Evolutionary conservation across 2,329 filamentous ascomycete genomes (phyloP), one percentile per base, ranked within the genome.

Genomic region (Aspergillus bombycis): DNA sequence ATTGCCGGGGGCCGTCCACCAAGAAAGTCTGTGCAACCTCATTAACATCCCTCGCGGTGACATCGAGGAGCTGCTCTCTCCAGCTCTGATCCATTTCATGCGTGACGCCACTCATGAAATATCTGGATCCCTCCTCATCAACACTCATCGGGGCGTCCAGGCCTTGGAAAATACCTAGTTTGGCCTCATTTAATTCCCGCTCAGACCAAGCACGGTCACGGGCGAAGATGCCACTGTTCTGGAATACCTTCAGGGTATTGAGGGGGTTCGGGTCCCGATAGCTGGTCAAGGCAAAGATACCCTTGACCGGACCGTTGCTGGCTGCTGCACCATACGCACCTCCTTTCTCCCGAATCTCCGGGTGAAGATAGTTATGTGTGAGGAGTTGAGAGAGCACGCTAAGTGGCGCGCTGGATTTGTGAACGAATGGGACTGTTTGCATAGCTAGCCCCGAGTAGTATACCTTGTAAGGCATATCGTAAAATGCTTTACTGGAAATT

Each of bases 261-360:
- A 90, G 84, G 0, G 95, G 94, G 75, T 98, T 97, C 3, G 95
- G 95, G 75, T 99, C 95, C 58, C 95, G 91, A 84, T 99, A 99
- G 52, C 92, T 94, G 81, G 96, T 97, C 81, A 97, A 96, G 19
- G 93, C 93, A 71, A 99, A 98, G 1, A 96, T 78, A 28, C 94
- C 94, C 69, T 92, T 90, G 9, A 97, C 81, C 0, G 91, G 87
- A 28, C 89, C 88, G 52, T 91, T 90, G 75, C 93, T 94, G 1
- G 95, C 94, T 16, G 94, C 93, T 26, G 93, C 95, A 52, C 95
- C 95, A 70, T 99, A 99, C 0, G 95, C 95, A 43, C 95, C 95
- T 36, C 95, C 95, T 79, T 98, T 98, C 76, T 99, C 95, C 61
- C 95, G 91, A 68, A 99, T 97, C 78, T 98, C 95, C 70, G 96